phyloP scores from a whole-genome alignment of 805 yeast genomes.

The Cyberlindnera xishuangbannaensis region DNA sequence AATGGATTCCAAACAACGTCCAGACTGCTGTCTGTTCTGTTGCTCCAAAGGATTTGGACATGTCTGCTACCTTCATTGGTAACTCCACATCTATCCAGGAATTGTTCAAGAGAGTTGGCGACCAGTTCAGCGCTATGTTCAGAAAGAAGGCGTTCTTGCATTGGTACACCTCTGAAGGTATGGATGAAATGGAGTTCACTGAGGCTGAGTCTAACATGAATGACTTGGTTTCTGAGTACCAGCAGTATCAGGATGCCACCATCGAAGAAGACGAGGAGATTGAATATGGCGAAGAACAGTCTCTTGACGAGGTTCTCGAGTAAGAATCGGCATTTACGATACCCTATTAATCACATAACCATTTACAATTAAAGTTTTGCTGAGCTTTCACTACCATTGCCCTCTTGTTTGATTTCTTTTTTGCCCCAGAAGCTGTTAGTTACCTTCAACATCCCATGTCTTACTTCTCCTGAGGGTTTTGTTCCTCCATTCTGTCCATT shows the following conservation, averaged over 20 bases:
- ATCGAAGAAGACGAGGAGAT: slow-evolving; percentile 64
- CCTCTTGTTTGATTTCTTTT: not conserved
- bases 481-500: not conserved
- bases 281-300: slow-evolving; percentile 27
- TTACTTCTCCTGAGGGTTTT: slow-evolving; percentile 2
- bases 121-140: slow-evolving; percentile 96
- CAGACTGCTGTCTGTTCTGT: slow-evolving; percentile 98
- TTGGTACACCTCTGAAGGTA: slow-evolving; percentile 99
- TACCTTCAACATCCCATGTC: not conserved
- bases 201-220: slow-evolving; percentile 98
- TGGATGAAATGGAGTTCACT: slow-evolving; percentile 98
- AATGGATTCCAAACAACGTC: slow-evolving; percentile 99
- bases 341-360: too few species aligned
- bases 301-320: slow-evolving; percentile 27
- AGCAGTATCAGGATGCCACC: slow-evolving; percentile 92
- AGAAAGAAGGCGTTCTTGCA: slow-evolving; percentile 98
- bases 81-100: slow-evolving; percentile 98
- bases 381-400: not conserved
- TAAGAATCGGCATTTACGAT: too few species aligned
- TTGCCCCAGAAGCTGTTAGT: not conserved
- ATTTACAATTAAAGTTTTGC: too few species aligned
- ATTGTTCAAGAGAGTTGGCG: slow-evolving; percentile 96
- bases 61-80: slow-evolving; percentile 92
- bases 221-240: slow-evolving; percentile 93
- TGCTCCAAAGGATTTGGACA: slow-evolving; percentile 81